Conservation (phyloP, 257 asterid genomes). For the Dorcoceras hygrometricum region DNA sequence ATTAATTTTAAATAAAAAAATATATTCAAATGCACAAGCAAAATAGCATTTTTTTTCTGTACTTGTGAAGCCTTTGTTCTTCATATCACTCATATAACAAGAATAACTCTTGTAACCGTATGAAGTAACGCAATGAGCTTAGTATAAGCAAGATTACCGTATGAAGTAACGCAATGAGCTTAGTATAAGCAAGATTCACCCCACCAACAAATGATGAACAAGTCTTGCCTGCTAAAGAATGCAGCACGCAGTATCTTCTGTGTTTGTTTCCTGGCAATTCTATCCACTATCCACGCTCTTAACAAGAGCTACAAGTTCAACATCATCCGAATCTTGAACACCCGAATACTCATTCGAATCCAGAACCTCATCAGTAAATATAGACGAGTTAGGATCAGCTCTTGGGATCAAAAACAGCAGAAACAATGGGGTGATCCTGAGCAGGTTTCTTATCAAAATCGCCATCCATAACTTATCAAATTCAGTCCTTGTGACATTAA, state of each 20-base stretch:
- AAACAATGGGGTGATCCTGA: slow-evolving; percentile 61
- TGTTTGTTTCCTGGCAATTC: slow-evolving; percentile 13
- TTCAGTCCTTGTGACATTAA: slow-evolving; percentile 61
- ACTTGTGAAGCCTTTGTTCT: background rate
- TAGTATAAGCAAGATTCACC: background rate
- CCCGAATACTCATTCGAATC: slow-evolving; percentile 36
- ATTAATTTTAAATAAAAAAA: too few relatives aligned
- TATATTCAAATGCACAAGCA: background rate
- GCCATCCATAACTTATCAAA: slow-evolving; percentile 74
- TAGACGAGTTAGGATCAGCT: slow-evolving; percentile 52
- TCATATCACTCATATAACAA: background rate
- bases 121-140: background rate
- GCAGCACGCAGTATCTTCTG: background rate
- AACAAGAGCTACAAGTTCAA: slow-evolving; percentile 80
- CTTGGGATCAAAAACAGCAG: slow-evolving; percentile 64
- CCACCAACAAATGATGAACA: background rate
- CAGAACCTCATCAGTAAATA: slow-evolving; percentile 47
- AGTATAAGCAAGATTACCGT: background rate
- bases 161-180: background rate
- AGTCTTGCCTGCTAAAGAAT: background rate
- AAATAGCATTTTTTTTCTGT: too few relatives aligned
- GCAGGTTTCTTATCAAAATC: slow-evolving; percentile 55
- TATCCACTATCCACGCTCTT: slow-evolving; percentile 37
- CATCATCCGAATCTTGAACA: slow-evolving; percentile 35
- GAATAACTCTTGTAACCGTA: background rate